Evolutionary conservation across 331 rosid species (phyloP), one percentile per base, ranked within the genome.

Genomic region (Dryas integrifolia): DNA sequence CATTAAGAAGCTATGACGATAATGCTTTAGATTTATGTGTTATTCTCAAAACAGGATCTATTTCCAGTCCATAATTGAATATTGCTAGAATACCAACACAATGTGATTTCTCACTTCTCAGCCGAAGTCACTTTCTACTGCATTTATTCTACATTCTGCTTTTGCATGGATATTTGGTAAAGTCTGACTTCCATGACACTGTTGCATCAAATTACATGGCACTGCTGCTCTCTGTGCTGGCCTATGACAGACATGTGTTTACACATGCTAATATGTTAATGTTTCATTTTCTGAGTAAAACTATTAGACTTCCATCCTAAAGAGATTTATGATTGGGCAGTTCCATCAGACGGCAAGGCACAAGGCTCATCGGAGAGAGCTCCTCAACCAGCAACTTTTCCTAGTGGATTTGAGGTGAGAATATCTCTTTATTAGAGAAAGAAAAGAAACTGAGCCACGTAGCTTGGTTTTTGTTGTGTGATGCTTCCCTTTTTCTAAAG

Each of bases 331-430:
- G 64, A 65, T 76, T 70, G 47, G 69, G 67, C 87, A 83, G 83
- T 75, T 82, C 77, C 87, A 70, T 78, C 79, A 61, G 88, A 87
- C 74, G 69, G 73, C 61, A 74, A 70, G 72, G 74, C 71, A 12
- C 83, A 80, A 67, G 67, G 72, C 26, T 74, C 89, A 61, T 43
- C 66, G 75, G 84, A 86, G 85, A 85, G 85, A 77, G 76, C 90
- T 79, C 77, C 84, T 60, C 79, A 65, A 48, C 55, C 11, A 69
- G 77, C 88, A 62, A 84, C 89, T 75, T 92, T 95, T 86, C 98
- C 98, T 61, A 82, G 74, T 75, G 98, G 99, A 81, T 87, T 90
- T 83, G 99, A 95, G 93, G 99, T 95, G 72, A 81, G 81, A 68
- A 64, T 68, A 62, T 67, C 44, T 79, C 15, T 76, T 62, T 63